Evolutionary conservation across 192 early-diverging fungal genomes (phyloP).

Genomic region (Diversispora epigaea): DNA sequence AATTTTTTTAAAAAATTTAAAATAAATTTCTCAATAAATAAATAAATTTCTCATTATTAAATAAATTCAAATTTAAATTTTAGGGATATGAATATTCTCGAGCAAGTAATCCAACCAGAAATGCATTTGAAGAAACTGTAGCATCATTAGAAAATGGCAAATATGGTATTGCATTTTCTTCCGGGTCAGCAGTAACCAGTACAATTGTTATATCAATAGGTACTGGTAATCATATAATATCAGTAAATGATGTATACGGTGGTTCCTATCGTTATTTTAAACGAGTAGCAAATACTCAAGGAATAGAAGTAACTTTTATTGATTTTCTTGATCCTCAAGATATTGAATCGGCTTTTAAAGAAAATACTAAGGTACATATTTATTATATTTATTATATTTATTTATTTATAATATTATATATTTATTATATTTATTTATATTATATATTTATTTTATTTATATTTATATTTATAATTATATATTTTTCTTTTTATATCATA

Average conservation of each 20-base stretch:
- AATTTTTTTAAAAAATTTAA: slow-evolving; percentile 25
- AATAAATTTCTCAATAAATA: not conserved
- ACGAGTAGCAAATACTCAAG: slow-evolving; percentile 71
- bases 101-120: slow-evolving; percentile 77
- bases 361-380: slow-evolving; percentile 62
- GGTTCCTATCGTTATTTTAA: slow-evolving; percentile 87
- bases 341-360: slow-evolving; percentile 60
- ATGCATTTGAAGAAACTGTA: slow-evolving; percentile 78
- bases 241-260: slow-evolving; percentile 89
- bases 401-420: not conserved
- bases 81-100: slow-evolving; percentile 80
- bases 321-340: slow-evolving; percentile 68
- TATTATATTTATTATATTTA: not conserved
- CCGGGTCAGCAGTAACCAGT: slow-evolving; percentile 83
- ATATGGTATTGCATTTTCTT: slow-evolving; percentile 81
- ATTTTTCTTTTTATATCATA: slow-evolving; percentile 1
- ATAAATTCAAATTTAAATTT: not conserved
- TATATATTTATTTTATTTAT: not conserved
- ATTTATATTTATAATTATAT: slow-evolving; percentile 7
- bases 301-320: slow-evolving; percentile 75
- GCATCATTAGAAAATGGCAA: slow-evolving; percentile 90
- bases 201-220: slow-evolving; percentile 71
- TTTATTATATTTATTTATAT: not conserved
- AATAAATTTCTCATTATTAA: not conserved
- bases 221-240: slow-evolving; percentile 73